Base-by-base conservation (phyloP, 2,329 filamentous ascomycete genomes). In the Claviceps spartinae region DNA sequence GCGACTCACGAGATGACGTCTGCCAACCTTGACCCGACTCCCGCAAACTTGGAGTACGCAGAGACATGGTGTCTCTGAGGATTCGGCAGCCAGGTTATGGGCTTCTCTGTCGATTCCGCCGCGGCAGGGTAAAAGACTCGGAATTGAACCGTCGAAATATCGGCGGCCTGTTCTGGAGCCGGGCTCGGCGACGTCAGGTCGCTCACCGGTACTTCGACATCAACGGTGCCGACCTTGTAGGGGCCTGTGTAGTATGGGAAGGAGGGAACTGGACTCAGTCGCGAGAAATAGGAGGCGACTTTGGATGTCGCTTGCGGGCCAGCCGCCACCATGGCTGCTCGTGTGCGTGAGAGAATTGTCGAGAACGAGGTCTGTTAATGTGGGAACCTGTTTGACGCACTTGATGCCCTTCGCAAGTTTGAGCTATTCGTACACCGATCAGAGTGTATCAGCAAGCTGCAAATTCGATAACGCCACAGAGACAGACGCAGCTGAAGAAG, bases 121-220 rank as follows among this genome's bases (percentile, higher is more conserved):
- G 71, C 69, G 22, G 83, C 82, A 1, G 88, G 88, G 63, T 94
- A 94, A 69, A 87, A 95, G 53, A 94, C 74, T 56, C 88, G 80
- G 65, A 88, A 93, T 52, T 86, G 83, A 26, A 94, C 74, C 1
- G 88, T 95, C 20, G 81, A 72, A 46, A 90, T 81, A 45, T 73
- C 72, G 52, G 68, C 67, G 5, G 79, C 75, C 48, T 76, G 73
- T 7, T 74, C 70, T 5, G 79, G 78, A 7, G 72, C 66, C 3
- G 74, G 69, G 22, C 76, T 72, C 0, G 82, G 78, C 1, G 77
- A 71, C 2, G 74, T 64, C 5, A 83, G 69, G 47, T 80, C 75
- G 30, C 75, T 72, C 9, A 85, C 73, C 44, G 88, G 85, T 16
- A 94, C 79, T 69, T 95, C 88, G 57, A 91, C 75, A 61, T 94